Evolutionary conservation across 139 green algal genomes (phyloP).

Genomic region (Diplosphaera chodatii): DNA sequence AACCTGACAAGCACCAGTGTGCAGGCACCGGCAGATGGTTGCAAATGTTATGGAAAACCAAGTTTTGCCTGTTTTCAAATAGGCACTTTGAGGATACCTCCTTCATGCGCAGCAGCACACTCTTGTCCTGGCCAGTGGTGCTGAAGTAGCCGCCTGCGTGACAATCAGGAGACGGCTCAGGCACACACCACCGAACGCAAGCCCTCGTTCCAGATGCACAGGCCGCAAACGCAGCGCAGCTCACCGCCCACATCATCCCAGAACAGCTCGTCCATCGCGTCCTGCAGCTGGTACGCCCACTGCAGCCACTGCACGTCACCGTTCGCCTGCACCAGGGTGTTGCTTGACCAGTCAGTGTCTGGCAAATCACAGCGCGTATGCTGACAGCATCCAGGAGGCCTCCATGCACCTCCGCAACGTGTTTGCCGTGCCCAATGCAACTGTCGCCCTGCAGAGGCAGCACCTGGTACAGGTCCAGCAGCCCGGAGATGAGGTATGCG

Average conservation of each 20-base stretch:
- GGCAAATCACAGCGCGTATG: too few species aligned
- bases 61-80: too few species aligned
- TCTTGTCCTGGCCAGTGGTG: constrained; percentile 42
- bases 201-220: neutral
- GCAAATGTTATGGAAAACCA: too few species aligned
- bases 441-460: neutral
- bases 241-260: constrained; percentile 54
- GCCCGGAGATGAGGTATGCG: constrained; percentile 41
- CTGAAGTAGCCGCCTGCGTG: constrained; percentile 63
- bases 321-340: constrained; percentile 7
- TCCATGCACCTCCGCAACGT: too few species aligned
- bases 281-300: constrained; percentile 76
- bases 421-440: too few species aligned
- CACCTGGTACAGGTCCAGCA: constrained; percentile 74
- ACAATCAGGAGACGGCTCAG: neutral
- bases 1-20: too few species aligned
- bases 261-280: constrained; percentile 68
- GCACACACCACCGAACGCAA: neutral
- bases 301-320: constrained; percentile 64
- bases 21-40: too few species aligned
- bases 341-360: too few species aligned
- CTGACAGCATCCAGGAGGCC: too few species aligned
- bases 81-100: constrained; percentile 32
- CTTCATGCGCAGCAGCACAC: constrained; percentile 61
- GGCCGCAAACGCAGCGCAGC: constrained; percentile 5